Conservation (phyloP, 305 asterid species). For the Fraxinus greggii region DNA sequence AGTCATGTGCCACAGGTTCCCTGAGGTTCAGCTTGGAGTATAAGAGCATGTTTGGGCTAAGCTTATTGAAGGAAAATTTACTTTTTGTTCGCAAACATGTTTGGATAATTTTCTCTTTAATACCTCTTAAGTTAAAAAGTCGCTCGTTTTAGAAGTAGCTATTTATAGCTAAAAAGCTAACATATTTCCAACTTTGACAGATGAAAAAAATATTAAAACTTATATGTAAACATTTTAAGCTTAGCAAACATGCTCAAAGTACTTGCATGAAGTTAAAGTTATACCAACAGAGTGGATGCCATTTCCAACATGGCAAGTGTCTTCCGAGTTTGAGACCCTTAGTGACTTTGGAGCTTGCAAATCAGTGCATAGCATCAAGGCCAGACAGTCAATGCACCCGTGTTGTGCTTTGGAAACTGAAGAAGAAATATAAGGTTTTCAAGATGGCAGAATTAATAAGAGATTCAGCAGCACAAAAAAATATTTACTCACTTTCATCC, state of each 20-base stretch:
- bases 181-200: background rate
- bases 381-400: conserved; percentile 93
- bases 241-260: conserved; percentile 2
- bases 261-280: background rate
- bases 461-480: conserved; percentile 9
- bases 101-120: background rate
- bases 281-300: conserved; percentile 21
- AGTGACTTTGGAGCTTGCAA: conserved; percentile 44
- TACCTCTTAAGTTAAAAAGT: background rate
- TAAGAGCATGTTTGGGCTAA: background rate
- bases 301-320: conserved; percentile 4
- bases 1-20: conserved; percentile 8
- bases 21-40: conserved; percentile 14
- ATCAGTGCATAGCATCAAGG: conserved; percentile 75
- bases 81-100: background rate
- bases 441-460: conserved; percentile 21
- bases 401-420: conserved; percentile 89
- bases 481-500: conserved; percentile 61
- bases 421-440: conserved; percentile 13
- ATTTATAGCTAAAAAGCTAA: background rate
- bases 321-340: conserved; percentile 29
- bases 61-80: background rate
- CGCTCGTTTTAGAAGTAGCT: background rate
- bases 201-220: background rate
- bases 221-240: background rate